A percentile compares a stretch with the other conserved stretches of the same genome.
Evolutionary conservation across 179 eudicot species (phyloP).

Genomic region (Silene coronaria): DNA sequence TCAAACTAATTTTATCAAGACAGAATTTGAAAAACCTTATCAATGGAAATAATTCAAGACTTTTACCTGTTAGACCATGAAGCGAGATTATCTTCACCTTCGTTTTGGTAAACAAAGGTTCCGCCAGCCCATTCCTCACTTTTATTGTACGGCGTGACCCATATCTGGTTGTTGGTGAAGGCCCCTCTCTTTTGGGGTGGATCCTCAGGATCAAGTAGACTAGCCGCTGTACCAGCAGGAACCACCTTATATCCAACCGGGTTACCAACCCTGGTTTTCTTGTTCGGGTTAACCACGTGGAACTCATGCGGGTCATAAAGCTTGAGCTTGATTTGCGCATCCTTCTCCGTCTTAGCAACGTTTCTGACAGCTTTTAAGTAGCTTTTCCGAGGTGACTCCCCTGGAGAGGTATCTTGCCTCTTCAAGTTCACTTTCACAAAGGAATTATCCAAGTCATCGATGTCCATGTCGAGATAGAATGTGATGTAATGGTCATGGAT

Average conservation of each 20-base stretch:
- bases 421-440: slow-evolving; percentile 75
- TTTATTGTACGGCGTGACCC: slow-evolving; percentile 84
- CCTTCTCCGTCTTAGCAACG: slow-evolving; percentile 81
- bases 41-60: too few species aligned
- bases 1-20: too few species aligned
- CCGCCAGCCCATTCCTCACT: slow-evolving; percentile 96
- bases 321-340: slow-evolving; percentile 89
- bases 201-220: slow-evolving; percentile 73
- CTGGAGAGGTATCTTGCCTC: slow-evolving; percentile 46
- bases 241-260: slow-evolving; percentile 91
- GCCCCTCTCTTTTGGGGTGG: slow-evolving; percentile 91
- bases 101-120: slow-evolving; percentile 71
- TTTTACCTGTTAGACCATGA: slow-evolving; percentile 80
- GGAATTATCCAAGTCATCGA: slow-evolving; percentile 73
- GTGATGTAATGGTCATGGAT: slow-evolving; percentile 92
- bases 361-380: slow-evolving; percentile 64
- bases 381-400: slow-evolving; percentile 66
- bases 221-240: slow-evolving; percentile 83
- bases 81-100: slow-evolving; percentile 83
- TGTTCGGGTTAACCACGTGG: slow-evolving; percentile 66
- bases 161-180: slow-evolving; percentile 83
- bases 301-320: slow-evolving; percentile 81
- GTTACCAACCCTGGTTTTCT: slow-evolving; percentile 74
- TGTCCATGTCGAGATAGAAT: slow-evolving; percentile 86
- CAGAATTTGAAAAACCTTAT: too few species aligned